Conservation (phyloP, 1,139 yeast genomes). For the Yamadazyma dendronema region DNA sequence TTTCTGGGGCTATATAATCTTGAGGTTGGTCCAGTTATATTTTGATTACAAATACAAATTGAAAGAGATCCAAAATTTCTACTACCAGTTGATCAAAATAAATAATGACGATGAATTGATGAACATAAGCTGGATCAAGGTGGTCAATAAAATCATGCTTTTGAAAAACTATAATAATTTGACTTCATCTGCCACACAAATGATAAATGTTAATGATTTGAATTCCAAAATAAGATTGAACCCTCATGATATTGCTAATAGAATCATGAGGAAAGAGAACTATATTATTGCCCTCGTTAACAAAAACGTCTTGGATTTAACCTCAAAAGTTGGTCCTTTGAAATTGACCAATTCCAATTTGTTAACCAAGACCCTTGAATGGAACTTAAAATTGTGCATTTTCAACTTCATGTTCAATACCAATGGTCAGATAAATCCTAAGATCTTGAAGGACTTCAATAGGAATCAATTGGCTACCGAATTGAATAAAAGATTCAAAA, state of each 20-base stretch:
- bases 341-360: slow-evolving; percentile 39
- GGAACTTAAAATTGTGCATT: slow-evolving; percentile 88
- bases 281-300: slow-evolving; percentile 87
- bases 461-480: slow-evolving; percentile 68
- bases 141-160: slow-evolving; percentile 73
- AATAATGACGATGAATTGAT: slow-evolving; percentile 75
- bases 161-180: slow-evolving; percentile 79
- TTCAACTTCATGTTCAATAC: slow-evolving; percentile 82
- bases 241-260: slow-evolving; percentile 92
- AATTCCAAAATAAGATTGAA: slow-evolving; percentile 74
- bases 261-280: slow-evolving; percentile 94
- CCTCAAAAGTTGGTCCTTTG: slow-evolving; percentile 25
- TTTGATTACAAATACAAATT: slow-evolving; percentile 49
- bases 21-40: slow-evolving; percentile 62
- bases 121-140: slow-evolving; percentile 90
- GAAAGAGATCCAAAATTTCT: slow-evolving; percentile 64
- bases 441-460: slow-evolving; percentile 69
- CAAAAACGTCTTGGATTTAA: slow-evolving; percentile 68
- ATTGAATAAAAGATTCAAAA: slow-evolving; percentile 70
- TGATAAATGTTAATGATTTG: slow-evolving; percentile 48
- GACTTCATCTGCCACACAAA: slow-evolving; percentile 36
- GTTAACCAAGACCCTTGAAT: slow-evolving; percentile 84
- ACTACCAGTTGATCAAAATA: slow-evolving; percentile 63
- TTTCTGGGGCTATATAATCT: slow-evolving; percentile 54
- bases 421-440: slow-evolving; percentile 78